These are phyloP conservation scores for Penicillium sp. DNA, from an alignment of 2,329 filamentous ascomycete species.

Conservation along the genomic window DNA sequence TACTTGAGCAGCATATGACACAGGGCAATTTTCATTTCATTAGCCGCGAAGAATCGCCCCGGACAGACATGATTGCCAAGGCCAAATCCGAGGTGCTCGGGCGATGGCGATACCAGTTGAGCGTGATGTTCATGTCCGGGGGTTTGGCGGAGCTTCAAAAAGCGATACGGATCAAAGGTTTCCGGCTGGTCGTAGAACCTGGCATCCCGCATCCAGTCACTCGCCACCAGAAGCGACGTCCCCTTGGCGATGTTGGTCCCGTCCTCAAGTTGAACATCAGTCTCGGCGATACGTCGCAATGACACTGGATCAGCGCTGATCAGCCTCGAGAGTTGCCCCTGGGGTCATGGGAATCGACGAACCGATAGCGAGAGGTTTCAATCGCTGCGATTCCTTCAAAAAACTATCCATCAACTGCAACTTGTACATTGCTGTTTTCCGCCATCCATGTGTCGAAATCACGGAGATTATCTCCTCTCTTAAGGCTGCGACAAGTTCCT, in stretches of 20 bases:
- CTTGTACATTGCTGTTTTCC: slow-evolving; percentile 5
- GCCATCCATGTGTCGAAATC: neutral
- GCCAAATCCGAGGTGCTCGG: slow-evolving; percentile 26
- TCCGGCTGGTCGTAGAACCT: neutral
- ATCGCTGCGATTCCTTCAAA: slow-evolving; percentile 6
- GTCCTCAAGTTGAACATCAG: neutral
- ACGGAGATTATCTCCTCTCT: slow-evolving; percentile 10
- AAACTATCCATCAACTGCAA: slow-evolving; percentile 8
- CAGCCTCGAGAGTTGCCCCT: neutral
- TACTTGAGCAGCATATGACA: slow-evolving; percentile 51
- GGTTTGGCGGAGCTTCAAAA: slow-evolving; percentile 10
- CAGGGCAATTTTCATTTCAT: slow-evolving; percentile 54
- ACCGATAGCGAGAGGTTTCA: slow-evolving; percentile 4
- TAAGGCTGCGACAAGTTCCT: slow-evolving; percentile 1
- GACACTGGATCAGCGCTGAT: neutral
- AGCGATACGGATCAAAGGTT: slow-evolving; percentile 1
- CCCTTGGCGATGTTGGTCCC: slow-evolving; percentile 4
- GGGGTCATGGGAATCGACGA: neutral
- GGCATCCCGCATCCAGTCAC: slow-evolving; percentile 1
- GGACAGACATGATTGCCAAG: slow-evolving; percentile 37
- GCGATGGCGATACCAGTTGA: slow-evolving; percentile 18
- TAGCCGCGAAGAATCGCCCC: slow-evolving; percentile 53
- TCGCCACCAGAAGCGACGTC: neutral
- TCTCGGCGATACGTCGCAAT: slow-evolving; percentile 1
- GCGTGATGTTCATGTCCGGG: neutral